A percentile compares a stretch with the other conserved stretches of the same genome.
Evolutionary conservation across 306 rosid genomes (phyloP).

Genomic region (Prunus dulcis): DNA sequence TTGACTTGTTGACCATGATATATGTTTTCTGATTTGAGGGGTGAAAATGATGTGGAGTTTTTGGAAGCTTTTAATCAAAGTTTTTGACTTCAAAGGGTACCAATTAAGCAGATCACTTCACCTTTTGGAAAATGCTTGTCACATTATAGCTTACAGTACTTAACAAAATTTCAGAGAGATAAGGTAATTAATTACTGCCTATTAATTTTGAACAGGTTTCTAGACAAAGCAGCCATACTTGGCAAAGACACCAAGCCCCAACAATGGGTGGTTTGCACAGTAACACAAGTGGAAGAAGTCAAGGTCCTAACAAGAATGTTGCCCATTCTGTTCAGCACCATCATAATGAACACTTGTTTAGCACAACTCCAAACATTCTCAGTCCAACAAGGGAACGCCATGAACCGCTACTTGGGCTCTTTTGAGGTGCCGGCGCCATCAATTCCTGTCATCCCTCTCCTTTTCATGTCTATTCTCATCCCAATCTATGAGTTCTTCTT

Average conservation of each 20-base stretch:
- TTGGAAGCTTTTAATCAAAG: not conserved
- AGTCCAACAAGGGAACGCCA: constrained; percentile 61
- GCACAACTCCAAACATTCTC: constrained; percentile 95
- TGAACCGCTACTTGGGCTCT: constrained; percentile 55
- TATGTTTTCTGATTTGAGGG: not conserved
- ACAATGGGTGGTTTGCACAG: constrained; percentile 70
- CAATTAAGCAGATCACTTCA: not conserved
- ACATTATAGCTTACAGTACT: not conserved
- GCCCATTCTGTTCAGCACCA: constrained; percentile 73
- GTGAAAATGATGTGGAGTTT: not conserved
- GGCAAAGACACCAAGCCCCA: constrained; percentile 33
- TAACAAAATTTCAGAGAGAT: not conserved
- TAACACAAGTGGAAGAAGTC: constrained; percentile 87
- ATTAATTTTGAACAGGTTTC: constrained; percentile 37
- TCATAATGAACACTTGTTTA: constrained; percentile 79
- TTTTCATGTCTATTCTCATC: constrained; percentile 59
- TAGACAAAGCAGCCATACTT: constrained; percentile 72
- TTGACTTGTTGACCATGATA: not conserved
- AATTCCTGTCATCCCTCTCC: constrained; percentile 66
- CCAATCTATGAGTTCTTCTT: constrained; percentile 67
- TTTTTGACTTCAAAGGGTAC: not conserved
- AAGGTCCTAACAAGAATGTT: constrained; percentile 75
- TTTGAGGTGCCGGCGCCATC: constrained; percentile 67
- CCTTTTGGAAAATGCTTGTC: not conserved
- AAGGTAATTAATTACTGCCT: not conserved